Evolutionary conservation across 192 early-diverging fungal species (phyloP).

Genomic region (Podila minutissima): DNA sequence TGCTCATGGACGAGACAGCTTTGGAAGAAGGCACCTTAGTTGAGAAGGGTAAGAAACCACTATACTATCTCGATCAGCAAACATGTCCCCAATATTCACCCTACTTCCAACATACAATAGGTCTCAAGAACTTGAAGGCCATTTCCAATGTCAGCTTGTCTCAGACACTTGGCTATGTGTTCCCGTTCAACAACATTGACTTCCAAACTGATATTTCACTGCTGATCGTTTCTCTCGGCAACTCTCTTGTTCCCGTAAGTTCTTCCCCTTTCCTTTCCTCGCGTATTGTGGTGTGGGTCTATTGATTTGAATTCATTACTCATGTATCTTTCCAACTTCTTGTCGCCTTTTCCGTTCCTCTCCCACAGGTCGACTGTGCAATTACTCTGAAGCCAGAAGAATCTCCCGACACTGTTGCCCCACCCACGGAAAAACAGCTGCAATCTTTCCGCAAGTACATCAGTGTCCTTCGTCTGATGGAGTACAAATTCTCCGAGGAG

Average conservation of each 20-base stretch:
- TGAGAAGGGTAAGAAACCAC: constrained; percentile 59
- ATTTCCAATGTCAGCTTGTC: constrained; percentile 66
- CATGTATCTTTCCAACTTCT: neutral
- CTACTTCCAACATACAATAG: constrained; percentile 15
- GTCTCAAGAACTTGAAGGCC: constrained; percentile 77
- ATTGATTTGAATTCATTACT: neutral
- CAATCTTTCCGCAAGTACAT: constrained; percentile 67
- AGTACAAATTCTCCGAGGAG: constrained; percentile 68
- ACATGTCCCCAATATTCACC: too few relatives aligned
- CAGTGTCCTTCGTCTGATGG: constrained; percentile 56
- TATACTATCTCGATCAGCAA: too few relatives aligned
- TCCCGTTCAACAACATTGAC: constrained; percentile 77
- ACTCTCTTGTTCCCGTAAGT: constrained; percentile 73
- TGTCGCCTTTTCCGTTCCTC: neutral
- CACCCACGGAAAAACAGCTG: constrained; percentile 58
- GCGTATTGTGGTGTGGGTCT: neutral
- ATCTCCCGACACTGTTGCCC: constrained; percentile 15
- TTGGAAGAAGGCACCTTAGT: constrained; percentile 74
- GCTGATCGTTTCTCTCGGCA: constrained; percentile 72
- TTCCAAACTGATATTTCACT: constrained; percentile 72
- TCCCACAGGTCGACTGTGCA: constrained; percentile 58
- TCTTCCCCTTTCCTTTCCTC: neutral
- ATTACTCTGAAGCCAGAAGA: constrained; percentile 56
- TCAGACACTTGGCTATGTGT: constrained; percentile 73
- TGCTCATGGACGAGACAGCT: constrained; percentile 78